These are phyloP conservation scores for Diospyros kaki DNA, from an alignment of 148 eudicot species.

Conservation along the genomic window DNA sequence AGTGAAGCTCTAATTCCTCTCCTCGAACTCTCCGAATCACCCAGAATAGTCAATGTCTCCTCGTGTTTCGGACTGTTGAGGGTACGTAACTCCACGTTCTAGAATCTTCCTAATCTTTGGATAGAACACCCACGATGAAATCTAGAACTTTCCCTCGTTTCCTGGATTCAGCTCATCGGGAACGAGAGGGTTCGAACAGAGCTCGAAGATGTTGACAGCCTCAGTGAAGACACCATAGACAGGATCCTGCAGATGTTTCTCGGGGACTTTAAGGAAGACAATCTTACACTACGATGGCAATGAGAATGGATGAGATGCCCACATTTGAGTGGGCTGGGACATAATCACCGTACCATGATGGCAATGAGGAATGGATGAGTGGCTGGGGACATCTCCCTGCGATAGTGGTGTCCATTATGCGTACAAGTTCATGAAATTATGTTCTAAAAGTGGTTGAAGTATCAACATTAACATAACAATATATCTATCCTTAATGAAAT, in stretches of 20 bases:
- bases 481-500: too few species aligned
- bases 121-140: not conserved
- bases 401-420: too few species aligned
- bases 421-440: too few species aligned
- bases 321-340: too few species aligned
- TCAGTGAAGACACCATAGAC: conserved; percentile 35
- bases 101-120: not conserved
- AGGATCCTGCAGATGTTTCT: conserved; percentile 26
- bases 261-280: conserved; percentile 26
- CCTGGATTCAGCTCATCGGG: not conserved
- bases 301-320: too few species aligned
- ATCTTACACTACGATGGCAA: too few species aligned
- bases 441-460: too few species aligned
- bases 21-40: conserved; percentile 36
- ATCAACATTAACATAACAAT: too few species aligned
- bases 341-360: too few species aligned
- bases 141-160: not conserved
- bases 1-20: conserved; percentile 33
- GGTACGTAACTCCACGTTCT: not conserved
- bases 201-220: conserved; percentile 21
- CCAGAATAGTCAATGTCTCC: conserved; percentile 40
- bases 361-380: too few species aligned
- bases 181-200: conserved; percentile 20
- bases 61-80: conserved; percentile 23
- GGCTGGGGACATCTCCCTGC: too few species aligned